Percentiles rank a stretch among this genome's conserved stretches.
phyloP scores from a whole-genome alignment of 2,329 filamentous ascomycete genomes.

The Exophiala viscosa region DNA sequence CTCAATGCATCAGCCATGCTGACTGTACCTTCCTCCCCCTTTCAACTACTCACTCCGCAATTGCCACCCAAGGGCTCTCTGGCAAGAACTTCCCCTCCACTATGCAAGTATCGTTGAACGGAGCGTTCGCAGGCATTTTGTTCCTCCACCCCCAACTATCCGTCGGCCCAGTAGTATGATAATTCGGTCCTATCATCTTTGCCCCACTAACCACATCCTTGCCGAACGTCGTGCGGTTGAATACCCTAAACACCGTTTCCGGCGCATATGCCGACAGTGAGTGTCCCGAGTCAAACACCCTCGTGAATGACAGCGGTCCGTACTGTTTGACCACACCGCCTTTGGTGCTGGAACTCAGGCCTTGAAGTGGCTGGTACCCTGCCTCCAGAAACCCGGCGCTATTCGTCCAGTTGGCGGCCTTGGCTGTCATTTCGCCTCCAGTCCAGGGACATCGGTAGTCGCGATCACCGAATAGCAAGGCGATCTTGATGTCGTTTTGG shows the following conservation, averaged over 20 bases:
- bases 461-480: slow-evolving; percentile 51
- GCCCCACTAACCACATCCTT: slow-evolving; percentile 55
- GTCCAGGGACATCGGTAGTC: slow-evolving; percentile 57
- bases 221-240: slow-evolving; percentile 50
- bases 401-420: slow-evolving; percentile 47
- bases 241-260: slow-evolving; percentile 53
- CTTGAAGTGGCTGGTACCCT: slow-evolving; percentile 47
- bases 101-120: slow-evolving; percentile 6
- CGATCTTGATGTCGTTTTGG: slow-evolving; percentile 49
- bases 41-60: neutral
- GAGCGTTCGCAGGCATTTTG: slow-evolving; percentile 1
- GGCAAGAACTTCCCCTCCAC: slow-evolving; percentile 8
- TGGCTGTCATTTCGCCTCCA: slow-evolving; percentile 52
- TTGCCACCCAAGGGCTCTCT: slow-evolving; percentile 1
- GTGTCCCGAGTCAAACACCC: slow-evolving; percentile 49
- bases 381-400: slow-evolving; percentile 46
- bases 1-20: too few relatives aligned
- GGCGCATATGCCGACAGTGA: slow-evolving; percentile 54
- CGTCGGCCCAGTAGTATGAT: slow-evolving; percentile 9
- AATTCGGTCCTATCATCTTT: neutral
- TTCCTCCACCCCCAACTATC: slow-evolving; percentile 20
- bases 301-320: slow-evolving; percentile 48
- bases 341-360: slow-evolving; percentile 37
- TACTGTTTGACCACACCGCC: slow-evolving; percentile 46
- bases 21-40: neutral